Evolutionary conservation across 2,329 filamentous ascomycete species (phyloP), one percentile per base, ranked within the genome.

Genomic region (Incumbomyces delicatus): DNA sequence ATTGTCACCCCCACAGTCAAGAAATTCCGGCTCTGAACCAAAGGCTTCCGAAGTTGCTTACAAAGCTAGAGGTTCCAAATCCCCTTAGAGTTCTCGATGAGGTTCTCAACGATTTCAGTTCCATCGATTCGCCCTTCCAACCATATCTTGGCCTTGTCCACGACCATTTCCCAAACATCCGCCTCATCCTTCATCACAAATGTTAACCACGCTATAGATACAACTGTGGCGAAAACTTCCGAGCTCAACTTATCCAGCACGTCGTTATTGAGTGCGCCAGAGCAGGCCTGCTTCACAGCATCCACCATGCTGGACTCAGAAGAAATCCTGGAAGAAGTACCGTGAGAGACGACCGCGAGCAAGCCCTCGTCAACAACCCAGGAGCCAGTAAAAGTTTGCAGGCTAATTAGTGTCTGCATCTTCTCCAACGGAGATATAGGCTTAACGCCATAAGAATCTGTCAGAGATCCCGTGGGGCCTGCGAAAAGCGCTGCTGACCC

Each of bases 131-230:
- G 34, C 12, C 29, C 53, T 29, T 56, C 53, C 38, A 80, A 44
- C 75, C 76, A 83, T 0, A 39, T 57, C 56, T 64, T 67, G 0
- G 76, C 79, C 67, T 83, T 83, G 8, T 74, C 72, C 13, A 73
- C 76, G 33, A 84, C 63, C 67, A 85, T 66, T 51, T 81, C 79
- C 80, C 80, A 85, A 6, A 70, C 69, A 2, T 78, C 80, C 58
- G 66, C 63, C 42, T 76, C 66, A 0, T 52, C 62, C 0, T 31
- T 53, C 48, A 77, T 54, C 46, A 66, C 70, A 34, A 43, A 59
- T 56, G 76, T 69, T 50, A 85, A 59, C 49, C 65, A 76, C 1
- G 61, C 65, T 6, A 81, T 46, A 1, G 71, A 74, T 22, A 75
- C 44, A 1, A 61, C 61, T 1, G 72, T 72, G 1, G 51, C 52